Base-by-base conservation (phyloP, 202 grass and related monocot species). In the Panicum hallii region DNA sequence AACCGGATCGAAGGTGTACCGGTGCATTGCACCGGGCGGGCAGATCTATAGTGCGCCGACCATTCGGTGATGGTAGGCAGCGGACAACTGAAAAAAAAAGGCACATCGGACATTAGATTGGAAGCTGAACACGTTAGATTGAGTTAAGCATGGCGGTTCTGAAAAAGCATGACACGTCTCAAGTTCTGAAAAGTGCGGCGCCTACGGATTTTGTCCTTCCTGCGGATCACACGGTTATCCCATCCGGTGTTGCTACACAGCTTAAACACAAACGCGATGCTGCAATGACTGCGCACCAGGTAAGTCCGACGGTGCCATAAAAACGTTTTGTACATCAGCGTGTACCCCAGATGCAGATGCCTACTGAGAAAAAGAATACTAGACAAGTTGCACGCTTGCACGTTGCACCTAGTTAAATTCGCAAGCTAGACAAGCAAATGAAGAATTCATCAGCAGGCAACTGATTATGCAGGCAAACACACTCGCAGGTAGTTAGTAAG, bases 21-120 rank as follows among this genome's bases (percentile, higher is more conserved):
- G 42, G 22, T 82, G 85, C 79, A 47, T 79, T 49, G 74, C 67
- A 88, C 66, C 67, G 66, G 73, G 17, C 46, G 4, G 28, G n/a
- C 67, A 41, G 79, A 47, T 26, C 26, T 26, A 26, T 26, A 26
- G 32, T 38, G 57, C 80, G 47, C 67, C 86, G 80, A 66, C 80
- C 86, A 88, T 66, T 74, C 3, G 67, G 72, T 26, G 16, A 1
- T 52, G 14, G 12, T 52, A 78, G 45, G 45, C 46, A 41, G 26
- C 48, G 23, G 14, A 46, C 63, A 70, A 23, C 64, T 63, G 15
- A 43, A 70, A 40, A 26, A 26, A 26, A 43, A 45, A 63, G 11
- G n/a, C 32, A 22, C 52, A 63, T 64, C 42, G 11, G n/a, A 7
- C 3, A 32, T 15, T 42, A 34, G 7, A 32, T 54, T 38, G 78